phyloP scores from a whole-genome alignment of 2,329 filamentous ascomycete genomes.

The Aspergillus pseudotamarii region DNA sequence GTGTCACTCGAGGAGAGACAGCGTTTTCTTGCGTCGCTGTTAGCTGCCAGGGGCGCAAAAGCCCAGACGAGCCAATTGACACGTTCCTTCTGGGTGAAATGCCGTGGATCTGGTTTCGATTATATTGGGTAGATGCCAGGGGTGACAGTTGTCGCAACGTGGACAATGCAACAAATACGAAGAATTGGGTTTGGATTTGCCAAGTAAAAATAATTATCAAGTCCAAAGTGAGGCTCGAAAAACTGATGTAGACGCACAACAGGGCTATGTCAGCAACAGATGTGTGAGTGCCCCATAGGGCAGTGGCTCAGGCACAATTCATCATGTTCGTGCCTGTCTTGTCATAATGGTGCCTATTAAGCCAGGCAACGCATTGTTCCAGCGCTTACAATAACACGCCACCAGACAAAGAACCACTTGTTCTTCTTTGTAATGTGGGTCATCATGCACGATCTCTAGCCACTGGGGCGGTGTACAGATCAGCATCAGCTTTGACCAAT shows the following conservation, averaged over 20 bases:
- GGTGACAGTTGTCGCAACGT: conserved; percentile 3
- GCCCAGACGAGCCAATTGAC: conserved; percentile 43
- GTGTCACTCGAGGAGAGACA: conserved; percentile 41
- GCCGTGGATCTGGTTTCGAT: conserved; percentile 45
- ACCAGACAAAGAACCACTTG: conserved; percentile 3
- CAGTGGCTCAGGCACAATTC: neutral
- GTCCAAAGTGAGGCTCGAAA: conserved; percentile 19
- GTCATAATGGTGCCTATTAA: neutral
- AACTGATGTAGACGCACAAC: conserved; percentile 3
- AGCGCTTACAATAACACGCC: neutral
- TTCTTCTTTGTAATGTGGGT: conserved; percentile 14
- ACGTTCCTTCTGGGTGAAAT: conserved; percentile 48
- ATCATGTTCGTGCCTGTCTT: neutral
- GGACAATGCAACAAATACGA: conserved; percentile 9
- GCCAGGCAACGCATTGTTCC: conserved; percentile 1
- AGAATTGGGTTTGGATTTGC: neutral
- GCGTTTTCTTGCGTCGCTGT: conserved; percentile 44
- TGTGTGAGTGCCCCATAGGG: conserved; percentile 11
- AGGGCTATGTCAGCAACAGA: neutral
- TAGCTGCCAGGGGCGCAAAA: conserved; percentile 41
- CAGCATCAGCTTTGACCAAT: conserved; percentile 8
- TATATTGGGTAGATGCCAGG: conserved; percentile 34
- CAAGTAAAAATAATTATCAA: conserved; percentile 7
- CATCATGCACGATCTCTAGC: conserved; percentile 17
- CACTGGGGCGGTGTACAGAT: conserved; percentile 29